Evolutionary conservation across 495 filamentous ascomycete genomes (phyloP), one percentile per base, ranked within the genome.

Genomic region (Aspergillus cristatus): DNA sequence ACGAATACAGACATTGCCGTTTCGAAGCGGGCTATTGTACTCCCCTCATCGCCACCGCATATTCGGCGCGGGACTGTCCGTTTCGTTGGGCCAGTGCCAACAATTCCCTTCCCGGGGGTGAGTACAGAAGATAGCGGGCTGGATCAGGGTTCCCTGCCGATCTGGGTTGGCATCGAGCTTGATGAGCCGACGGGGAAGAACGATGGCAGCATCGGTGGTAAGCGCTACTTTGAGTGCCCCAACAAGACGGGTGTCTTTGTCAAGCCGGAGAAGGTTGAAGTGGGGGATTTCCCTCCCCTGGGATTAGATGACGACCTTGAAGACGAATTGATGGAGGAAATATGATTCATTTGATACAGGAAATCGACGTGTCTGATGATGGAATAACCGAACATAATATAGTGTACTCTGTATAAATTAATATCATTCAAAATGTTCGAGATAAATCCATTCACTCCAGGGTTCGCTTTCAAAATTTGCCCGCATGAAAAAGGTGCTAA

Each of bases 101-200:
- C 86, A 43, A 88, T 97, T 34, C 86, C 87, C 0, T 77, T 64
- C 14, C 51, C 66, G 10, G 60, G 76, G 11, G 47, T 58, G 14
- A 42, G 37, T 32, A 30, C n/a, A 17, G 47, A 57, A 29, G 20
- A 46, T 33, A 37, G 49, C 10, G 40, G 38, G 12, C 18, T 54
- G 18, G 55, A 52, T 11, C 36, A 37, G 53, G 74, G 48, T 15
- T 45, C 48, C 8, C 45, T 55, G 18, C 83, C 84, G 4, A 71
- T 84, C 13, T 96, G 91, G 90, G 71, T 91, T 28, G 89, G 90
- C 29, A 68, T 96, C 33, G 74, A 78, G 48, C 69, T 93, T 31
- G 86, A 94, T 54, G 86, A 94, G 58, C 86, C 86, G 3, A 78
- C 78, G 24, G 88, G 88, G 20, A 91, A 84, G 67, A 96, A 96